Evolutionary conservation across 73 alveolate genomes (phyloP).

Genomic region (Paramecium octaurelia): DNA sequence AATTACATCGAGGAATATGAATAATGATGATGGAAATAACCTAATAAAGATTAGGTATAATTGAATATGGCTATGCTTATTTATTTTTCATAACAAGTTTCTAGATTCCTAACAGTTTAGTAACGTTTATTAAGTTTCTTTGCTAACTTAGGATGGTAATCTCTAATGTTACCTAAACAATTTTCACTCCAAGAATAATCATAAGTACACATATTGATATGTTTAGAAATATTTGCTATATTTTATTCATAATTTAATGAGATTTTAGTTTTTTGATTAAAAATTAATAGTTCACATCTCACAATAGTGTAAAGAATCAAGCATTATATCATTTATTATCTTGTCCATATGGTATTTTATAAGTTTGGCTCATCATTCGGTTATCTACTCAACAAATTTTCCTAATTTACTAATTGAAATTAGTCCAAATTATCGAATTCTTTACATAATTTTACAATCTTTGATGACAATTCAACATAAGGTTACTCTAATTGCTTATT

Average conservation of each 20-base stretch:
- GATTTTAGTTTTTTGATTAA: not conserved
- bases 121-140: slow-evolving; percentile 21
- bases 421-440: not conserved
- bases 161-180: not conserved
- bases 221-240: not conserved
- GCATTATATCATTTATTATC: not conserved
- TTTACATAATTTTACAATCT: not conserved
- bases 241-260: not conserved
- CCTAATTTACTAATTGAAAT: not conserved
- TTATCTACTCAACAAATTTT: not conserved
- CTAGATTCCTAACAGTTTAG: not conserved
- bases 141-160: slow-evolving; percentile 1
- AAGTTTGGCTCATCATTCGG: not conserved
- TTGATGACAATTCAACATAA: not conserved
- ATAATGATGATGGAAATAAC: slow-evolving; percentile 22
- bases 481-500: not conserved
- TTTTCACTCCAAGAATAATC: slow-evolving; percentile 42
- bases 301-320: not conserved
- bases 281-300: not conserved
- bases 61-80: not conserved
- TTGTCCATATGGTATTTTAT: not conserved
- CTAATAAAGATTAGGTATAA: not conserved
- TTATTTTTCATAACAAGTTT: not conserved
- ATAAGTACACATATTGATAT: not conserved
- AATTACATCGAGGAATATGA: not conserved